Evolutionary conservation across 768 basidiomycete genomes (phyloP).

Genomic region (Nevesoporus exiguus): DNA sequence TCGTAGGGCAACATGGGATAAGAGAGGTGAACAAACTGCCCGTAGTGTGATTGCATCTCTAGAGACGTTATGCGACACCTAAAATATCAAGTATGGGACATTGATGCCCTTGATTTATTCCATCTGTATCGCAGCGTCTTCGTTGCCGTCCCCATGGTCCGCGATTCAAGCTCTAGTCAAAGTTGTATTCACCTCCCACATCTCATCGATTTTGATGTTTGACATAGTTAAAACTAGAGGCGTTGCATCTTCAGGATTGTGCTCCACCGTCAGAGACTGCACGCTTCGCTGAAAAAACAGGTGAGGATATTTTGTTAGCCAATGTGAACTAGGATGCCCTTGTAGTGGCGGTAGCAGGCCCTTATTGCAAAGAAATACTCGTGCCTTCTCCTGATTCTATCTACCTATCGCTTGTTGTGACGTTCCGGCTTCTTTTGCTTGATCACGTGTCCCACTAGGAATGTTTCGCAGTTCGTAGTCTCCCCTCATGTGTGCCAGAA

Average conservation of each 20-base stretch:
- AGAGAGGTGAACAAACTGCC: slow-evolving; percentile 41
- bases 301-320: slow-evolving; percentile 83
- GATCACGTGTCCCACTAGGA: no score
- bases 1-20: slow-evolving; percentile 20
- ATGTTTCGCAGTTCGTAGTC: no score
- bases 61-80: slow-evolving; percentile 27
- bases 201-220: slow-evolving; percentile 67
- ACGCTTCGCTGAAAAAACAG: slow-evolving; percentile 93
- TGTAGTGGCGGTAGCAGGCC: no score
- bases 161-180: slow-evolving; percentile 57
- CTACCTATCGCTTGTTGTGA: no score
- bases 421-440: no score
- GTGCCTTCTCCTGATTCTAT: no score
- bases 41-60: slow-evolving; percentile 53
- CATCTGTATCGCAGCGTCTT: slow-evolving; percentile 8
- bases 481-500: no score
- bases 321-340: not conserved
- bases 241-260: slow-evolving; percentile 36
- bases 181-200: slow-evolving; percentile 87
- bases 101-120: slow-evolving; percentile 19
- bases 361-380: no score
- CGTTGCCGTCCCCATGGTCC: slow-evolving; percentile 49
- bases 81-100: slow-evolving; percentile 18
- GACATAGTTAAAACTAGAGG: slow-evolving; percentile 80
- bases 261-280: slow-evolving; percentile 41